These are phyloP conservation scores for Trichoderma aggressivum DNA, from an alignment of 2,329 filamentous ascomycete species.

Conservation along the genomic window DNA sequence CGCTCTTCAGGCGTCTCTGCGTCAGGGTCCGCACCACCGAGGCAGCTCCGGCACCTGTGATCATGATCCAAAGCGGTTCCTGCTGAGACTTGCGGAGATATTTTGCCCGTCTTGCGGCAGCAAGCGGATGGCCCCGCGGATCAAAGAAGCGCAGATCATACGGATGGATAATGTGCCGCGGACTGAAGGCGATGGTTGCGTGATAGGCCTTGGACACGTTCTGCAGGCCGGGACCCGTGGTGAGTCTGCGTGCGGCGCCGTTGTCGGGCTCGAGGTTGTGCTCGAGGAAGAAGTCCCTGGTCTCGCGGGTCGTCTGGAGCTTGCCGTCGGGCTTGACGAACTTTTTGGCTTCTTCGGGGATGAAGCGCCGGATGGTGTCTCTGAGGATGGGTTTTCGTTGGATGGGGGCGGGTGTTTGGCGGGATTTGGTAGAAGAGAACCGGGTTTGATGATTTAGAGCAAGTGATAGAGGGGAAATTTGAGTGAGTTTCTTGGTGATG, in stretches of 20 bases:
- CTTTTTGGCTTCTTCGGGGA: constrained; percentile 23
- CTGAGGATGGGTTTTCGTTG: background rate
- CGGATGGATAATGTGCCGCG: constrained; percentile 32
- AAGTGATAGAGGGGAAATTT: background rate
- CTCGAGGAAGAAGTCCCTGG: constrained; percentile 28
- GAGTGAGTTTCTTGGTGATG: background rate
- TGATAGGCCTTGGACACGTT: constrained; percentile 22
- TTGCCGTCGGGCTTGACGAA: constrained; percentile 26
- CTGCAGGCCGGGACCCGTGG: constrained; percentile 14
- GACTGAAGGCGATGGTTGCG: constrained; percentile 27
- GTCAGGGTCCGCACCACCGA: constrained; percentile 28
- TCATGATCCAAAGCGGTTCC: constrained; percentile 35
- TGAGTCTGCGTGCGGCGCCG: constrained; percentile 21
- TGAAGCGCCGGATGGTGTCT: constrained; percentile 18
- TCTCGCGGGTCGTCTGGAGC: constrained; percentile 31
- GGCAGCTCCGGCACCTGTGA: constrained; percentile 19
- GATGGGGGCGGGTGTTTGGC: background rate
- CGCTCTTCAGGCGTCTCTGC: constrained; percentile 26
- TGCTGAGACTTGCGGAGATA: constrained; percentile 28
- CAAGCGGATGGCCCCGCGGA: constrained; percentile 33
- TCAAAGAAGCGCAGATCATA: constrained; percentile 34
- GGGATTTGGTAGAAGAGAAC: background rate
- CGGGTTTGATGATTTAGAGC: background rate
- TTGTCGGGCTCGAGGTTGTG: constrained; percentile 27
- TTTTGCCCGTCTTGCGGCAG: constrained; percentile 25